phyloP scores from a whole-genome alignment of 257 asterid genomes.

The Forsythia suspensa region DNA sequence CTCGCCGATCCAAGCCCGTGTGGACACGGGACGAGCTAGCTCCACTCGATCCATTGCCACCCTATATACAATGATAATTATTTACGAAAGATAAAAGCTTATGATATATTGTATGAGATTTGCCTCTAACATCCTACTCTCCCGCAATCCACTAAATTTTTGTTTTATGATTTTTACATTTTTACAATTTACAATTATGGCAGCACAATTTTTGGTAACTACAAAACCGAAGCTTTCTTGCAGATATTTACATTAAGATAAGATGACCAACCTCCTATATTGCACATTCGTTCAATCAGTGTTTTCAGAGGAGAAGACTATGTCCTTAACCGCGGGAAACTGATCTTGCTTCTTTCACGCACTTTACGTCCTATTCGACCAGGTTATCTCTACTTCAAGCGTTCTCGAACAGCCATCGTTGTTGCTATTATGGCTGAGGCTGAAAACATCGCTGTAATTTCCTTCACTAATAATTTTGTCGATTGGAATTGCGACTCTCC shows the following conservation, averaged over 20 bases:
- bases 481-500: constrained; percentile 40
- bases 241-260: not conserved
- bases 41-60: too few relatives aligned
- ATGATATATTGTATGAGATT: too few relatives aligned
- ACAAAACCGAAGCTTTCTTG: not conserved
- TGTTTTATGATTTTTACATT: not conserved
- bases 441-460: constrained; percentile 56
- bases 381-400: constrained; percentile 68
- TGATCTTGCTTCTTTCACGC: constrained; percentile 19
- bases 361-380: constrained; percentile 58
- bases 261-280: not conserved
- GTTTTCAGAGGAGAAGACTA: not conserved
- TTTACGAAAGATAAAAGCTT: too few relatives aligned
- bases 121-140: not conserved
- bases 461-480: constrained; percentile 64
- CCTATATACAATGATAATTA: too few relatives aligned
- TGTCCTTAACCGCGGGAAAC: not conserved
- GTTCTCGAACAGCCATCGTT: constrained; percentile 62
- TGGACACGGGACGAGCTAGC: too few relatives aligned
- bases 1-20: too few relatives aligned
- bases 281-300: not conserved
- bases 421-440: constrained; percentile 52
- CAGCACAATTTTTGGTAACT: not conserved
- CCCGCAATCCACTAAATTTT: not conserved
- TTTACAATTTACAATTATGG: not conserved